phyloP scores from a whole-genome alignment of 805 yeast species.

The Pichia nanzhaoensis region DNA sequence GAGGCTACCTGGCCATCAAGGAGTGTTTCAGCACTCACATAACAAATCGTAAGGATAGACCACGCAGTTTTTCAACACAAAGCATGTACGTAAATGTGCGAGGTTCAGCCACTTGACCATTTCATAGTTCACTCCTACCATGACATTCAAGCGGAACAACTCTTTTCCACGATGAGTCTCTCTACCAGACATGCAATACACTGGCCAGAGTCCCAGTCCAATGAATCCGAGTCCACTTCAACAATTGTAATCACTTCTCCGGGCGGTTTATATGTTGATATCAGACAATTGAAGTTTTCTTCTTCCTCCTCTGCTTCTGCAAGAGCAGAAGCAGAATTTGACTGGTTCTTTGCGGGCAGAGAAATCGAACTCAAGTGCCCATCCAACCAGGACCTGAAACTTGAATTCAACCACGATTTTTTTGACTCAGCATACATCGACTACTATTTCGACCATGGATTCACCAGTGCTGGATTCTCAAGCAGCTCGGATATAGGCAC shows the following conservation, averaged over 20 bases:
- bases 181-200: constrained; percentile 46
- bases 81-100: no score
- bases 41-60: no score
- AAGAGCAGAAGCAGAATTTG: constrained; percentile 28
- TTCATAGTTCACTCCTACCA: no score
- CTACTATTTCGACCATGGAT: constrained; percentile 9
- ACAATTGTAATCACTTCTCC: constrained; percentile 46
- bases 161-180: constrained; percentile 17
- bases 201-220: constrained; percentile 38
- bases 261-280: constrained; percentile 40
- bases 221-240: constrained; percentile 37
- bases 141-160: no score
- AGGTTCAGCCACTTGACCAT: no score
- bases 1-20: no score
- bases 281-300: constrained; percentile 31
- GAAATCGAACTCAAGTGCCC: constrained; percentile 29
- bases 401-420: constrained; percentile 36
- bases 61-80: no score
- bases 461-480: neutral
- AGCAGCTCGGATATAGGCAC: constrained; percentile 13
- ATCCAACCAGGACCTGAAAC: constrained; percentile 22
- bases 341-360: constrained; percentile 53
- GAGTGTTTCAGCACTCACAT: no score
- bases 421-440: constrained; percentile 36
- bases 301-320: no score